These are phyloP conservation scores for Pythium phragmiticola DNA, from an alignment of 352 stramenopile species.

Conservation along the genomic window DNA sequence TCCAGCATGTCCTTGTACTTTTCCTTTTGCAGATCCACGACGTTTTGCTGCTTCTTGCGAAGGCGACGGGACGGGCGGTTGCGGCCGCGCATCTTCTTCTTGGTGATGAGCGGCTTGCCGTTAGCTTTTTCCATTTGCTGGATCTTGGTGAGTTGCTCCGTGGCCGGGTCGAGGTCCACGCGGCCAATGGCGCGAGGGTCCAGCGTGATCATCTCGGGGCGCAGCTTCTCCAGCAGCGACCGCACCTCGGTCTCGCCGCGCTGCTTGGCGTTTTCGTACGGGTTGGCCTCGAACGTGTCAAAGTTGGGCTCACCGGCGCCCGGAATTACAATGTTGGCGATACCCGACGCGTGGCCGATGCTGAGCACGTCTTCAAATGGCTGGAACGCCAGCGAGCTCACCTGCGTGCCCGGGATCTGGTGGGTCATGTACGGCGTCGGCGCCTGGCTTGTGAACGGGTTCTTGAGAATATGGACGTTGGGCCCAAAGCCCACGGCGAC, in stretches of 20 bases:
- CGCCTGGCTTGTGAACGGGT: slow-evolving; percentile 75
- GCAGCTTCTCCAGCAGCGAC: slow-evolving; percentile 97
- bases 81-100: slow-evolving; percentile 97
- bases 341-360: slow-evolving; percentile 90
- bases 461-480: slow-evolving; percentile 92
- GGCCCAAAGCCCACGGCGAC: slow-evolving; percentile 93
- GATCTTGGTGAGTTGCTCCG: slow-evolving; percentile 85
- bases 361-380: slow-evolving; percentile 98
- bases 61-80: slow-evolving; percentile 97
- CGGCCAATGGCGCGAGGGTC: slow-evolving; percentile 93
- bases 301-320: slow-evolving; percentile 97
- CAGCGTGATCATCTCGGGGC: slow-evolving; percentile 97
- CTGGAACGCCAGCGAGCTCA: slow-evolving; percentile 93
- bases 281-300: slow-evolving; percentile 98
- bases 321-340: slow-evolving; percentile 92
- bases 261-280: slow-evolving; percentile 96
- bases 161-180: slow-evolving; percentile 90
- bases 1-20: slow-evolving; percentile 88
- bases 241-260: slow-evolving; percentile 95
- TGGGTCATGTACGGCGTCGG: slow-evolving; percentile 92
- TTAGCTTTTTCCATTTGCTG: slow-evolving; percentile 75
- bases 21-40: slow-evolving; percentile 94
- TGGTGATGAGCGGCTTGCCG: slow-evolving; percentile 61
- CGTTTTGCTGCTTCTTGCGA: slow-evolving; percentile 97
- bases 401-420: slow-evolving; percentile 73